Conservation (phyloP, 2,329 filamentous ascomycete genomes). For the Lizonia empirigonia region DNA sequence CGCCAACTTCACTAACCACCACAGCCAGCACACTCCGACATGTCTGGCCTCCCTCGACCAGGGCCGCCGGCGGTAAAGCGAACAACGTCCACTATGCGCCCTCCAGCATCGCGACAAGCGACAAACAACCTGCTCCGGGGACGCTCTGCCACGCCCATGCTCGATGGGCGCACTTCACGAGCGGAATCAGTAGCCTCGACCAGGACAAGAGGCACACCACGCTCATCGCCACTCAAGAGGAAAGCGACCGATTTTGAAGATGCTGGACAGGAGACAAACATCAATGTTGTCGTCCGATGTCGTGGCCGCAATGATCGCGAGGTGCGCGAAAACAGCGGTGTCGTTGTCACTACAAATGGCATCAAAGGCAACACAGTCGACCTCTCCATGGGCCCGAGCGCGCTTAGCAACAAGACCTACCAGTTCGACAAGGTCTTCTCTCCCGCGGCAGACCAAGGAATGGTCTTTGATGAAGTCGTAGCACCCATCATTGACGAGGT, state of each 20-base stretch:
- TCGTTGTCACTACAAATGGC: constrained; percentile 87
- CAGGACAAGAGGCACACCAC: constrained; percentile 41
- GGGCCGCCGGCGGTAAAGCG: constrained; percentile 55
- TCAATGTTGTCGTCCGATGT: constrained; percentile 95
- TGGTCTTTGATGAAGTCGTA: constrained; percentile 95
- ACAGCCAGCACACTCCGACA: constrained; percentile 36
- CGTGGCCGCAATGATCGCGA: constrained; percentile 91
- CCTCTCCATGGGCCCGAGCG: constrained; percentile 88
- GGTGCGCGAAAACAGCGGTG: constrained; percentile 90
- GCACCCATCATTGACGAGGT: constrained; percentile 92
- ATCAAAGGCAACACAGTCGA: constrained; percentile 83
- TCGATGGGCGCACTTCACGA: constrained; percentile 67
- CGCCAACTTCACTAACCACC: constrained; percentile 13
- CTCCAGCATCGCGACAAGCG: constrained; percentile 57
- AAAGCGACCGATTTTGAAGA: constrained; percentile 85
- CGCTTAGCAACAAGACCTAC: constrained; percentile 94
- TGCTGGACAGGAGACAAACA: constrained; percentile 85
- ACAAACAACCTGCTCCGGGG: constrained; percentile 56
- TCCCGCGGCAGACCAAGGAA: constrained; percentile 87
- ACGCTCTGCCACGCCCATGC: constrained; percentile 55
- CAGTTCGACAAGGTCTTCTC: constrained; percentile 98
- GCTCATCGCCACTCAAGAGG: constrained; percentile 69
- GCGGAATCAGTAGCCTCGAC: constrained; percentile 69
- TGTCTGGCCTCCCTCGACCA: constrained; percentile 62
- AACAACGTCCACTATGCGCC: constrained; percentile 57